Evolutionary conservation across 2,329 filamentous ascomycete species (phyloP).

Genomic region (Sporothrix humicola): DNA sequence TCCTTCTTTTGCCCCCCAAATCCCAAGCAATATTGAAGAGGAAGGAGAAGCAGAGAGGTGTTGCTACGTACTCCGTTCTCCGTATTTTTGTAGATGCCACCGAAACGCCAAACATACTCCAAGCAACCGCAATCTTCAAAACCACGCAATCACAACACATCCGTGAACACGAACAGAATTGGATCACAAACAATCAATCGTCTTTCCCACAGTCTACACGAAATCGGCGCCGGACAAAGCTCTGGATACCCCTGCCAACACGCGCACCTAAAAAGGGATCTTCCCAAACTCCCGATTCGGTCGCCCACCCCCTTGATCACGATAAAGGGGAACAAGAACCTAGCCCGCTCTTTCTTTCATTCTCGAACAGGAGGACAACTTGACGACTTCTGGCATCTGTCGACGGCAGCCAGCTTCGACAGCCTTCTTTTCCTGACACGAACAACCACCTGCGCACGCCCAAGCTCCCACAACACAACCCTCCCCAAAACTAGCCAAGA

Average conservation of each 20-base stretch:
- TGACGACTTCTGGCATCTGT: not conserved
- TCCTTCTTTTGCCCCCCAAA: constrained; percentile 18
- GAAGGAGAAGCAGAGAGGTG: not conserved
- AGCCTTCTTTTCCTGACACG: not conserved
- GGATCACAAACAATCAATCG: not conserved
- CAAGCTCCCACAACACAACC: not conserved
- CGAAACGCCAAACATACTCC: constrained; percentile 19
- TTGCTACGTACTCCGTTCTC: constrained; percentile 21
- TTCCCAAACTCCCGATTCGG: constrained; percentile 10
- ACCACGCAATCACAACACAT: not conserved
- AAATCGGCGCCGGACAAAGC: not conserved
- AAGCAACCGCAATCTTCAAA: not conserved
- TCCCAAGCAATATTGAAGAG: not conserved
- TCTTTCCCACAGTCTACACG: not conserved
- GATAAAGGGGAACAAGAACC: not conserved
- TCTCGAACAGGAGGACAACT: constrained; percentile 4
- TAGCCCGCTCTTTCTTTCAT: not conserved
- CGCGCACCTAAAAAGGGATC: constrained; percentile 17
- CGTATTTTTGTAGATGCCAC: constrained; percentile 15
- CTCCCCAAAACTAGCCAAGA: constrained; percentile 25
- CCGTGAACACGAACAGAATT: not conserved
- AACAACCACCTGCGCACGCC: constrained; percentile 5
- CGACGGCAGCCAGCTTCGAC: not conserved
- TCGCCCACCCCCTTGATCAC: constrained; percentile 3
- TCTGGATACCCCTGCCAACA: constrained; percentile 17